A percentile compares a stretch with the other conserved stretches of the same genome.
These are phyloP conservation scores for Actinomortierella ambigua DNA, from an alignment of 371 early-diverging fungal genomes.

Conservation along the genomic window DNA sequence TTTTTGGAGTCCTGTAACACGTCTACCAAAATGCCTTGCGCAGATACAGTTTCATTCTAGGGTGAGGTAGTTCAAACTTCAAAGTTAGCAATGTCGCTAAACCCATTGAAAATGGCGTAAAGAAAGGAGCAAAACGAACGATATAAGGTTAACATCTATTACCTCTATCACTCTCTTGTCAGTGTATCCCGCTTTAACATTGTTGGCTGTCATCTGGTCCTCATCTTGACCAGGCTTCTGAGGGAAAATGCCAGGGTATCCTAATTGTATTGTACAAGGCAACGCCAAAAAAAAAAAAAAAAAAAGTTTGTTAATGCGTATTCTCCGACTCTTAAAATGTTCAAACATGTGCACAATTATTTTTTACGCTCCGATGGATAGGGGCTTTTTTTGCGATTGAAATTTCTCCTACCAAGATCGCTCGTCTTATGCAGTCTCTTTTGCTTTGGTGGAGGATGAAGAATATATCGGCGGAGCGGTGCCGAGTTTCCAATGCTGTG, in stretches of 20 bases:
- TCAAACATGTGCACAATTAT: not conserved
- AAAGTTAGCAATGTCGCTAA: too few relatives aligned
- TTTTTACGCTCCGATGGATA: not conserved
- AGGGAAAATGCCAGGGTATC: slow-evolving; percentile 76
- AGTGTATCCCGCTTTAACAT: slow-evolving; percentile 73
- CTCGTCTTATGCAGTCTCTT: slow-evolving; percentile 54
- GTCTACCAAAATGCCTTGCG: slow-evolving; percentile 41
- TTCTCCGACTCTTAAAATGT: not conserved
- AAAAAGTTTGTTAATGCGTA: not conserved
- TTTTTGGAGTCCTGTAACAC: slow-evolving; percentile 52
- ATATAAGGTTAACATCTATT: too few relatives aligned
- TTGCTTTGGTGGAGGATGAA: slow-evolving; percentile 54
- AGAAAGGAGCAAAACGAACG: too few relatives aligned
- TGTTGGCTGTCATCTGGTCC: slow-evolving; percentile 65
- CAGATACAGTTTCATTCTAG: slow-evolving; percentile 45
- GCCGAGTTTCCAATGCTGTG: slow-evolving; percentile 10
- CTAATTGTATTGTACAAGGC: slow-evolving; percentile 41
- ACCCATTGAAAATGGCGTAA: too few relatives aligned
- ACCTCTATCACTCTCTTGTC: slow-evolving; percentile 57
- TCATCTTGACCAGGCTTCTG: slow-evolving; percentile 64
- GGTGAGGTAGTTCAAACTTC: not conserved
- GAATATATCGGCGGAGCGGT: slow-evolving; percentile 54
- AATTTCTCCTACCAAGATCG: slow-evolving; percentile 35
- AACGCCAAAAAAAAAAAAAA: not conserved
- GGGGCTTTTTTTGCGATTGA: not conserved